phyloP scores from a whole-genome alignment of 163 green algal genomes.

The Chlamydomonas reinhardtii region DNA sequence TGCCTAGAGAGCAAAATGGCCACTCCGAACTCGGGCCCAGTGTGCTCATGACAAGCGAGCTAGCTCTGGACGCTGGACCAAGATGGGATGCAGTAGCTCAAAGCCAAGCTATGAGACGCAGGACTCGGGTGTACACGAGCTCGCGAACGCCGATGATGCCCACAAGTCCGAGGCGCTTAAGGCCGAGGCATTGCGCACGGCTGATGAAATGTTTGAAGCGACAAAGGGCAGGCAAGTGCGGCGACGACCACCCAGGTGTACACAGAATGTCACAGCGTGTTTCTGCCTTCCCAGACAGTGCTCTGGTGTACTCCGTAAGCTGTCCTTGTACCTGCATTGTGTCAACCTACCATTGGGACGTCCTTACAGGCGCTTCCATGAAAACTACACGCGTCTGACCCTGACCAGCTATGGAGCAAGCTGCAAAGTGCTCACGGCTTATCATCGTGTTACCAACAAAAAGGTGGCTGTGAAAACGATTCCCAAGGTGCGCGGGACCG shows the following conservation, averaged over 20 bases:
- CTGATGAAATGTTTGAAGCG: slow-evolving; percentile 56
- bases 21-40: too few relatives aligned
- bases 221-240: slow-evolving; percentile 47
- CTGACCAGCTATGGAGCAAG: slow-evolving; percentile 64
- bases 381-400: slow-evolving; percentile 56
- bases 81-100: too few relatives aligned
- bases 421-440: slow-evolving; percentile 65
- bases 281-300: not conserved
- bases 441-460: slow-evolving; percentile 48
- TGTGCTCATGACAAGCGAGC: too few relatives aligned
- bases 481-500: slow-evolving; percentile 53
- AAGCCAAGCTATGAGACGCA: too few relatives aligned
- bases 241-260: too few relatives aligned
- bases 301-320: too few relatives aligned
- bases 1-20: too few relatives aligned
- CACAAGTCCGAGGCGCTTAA: slow-evolving; percentile 7
- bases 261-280: not conserved
- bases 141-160: not conserved
- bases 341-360: too few relatives aligned
- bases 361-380: slow-evolving; percentile 22
- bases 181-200: slow-evolving; percentile 23
- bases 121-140: too few relatives aligned
- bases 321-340: too few relatives aligned
- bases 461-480: slow-evolving; percentile 72
- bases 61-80: too few relatives aligned